Evolutionary conservation across 257 asterid species (phyloP).

Genomic region (Capsicum rhomboideum): DNA sequence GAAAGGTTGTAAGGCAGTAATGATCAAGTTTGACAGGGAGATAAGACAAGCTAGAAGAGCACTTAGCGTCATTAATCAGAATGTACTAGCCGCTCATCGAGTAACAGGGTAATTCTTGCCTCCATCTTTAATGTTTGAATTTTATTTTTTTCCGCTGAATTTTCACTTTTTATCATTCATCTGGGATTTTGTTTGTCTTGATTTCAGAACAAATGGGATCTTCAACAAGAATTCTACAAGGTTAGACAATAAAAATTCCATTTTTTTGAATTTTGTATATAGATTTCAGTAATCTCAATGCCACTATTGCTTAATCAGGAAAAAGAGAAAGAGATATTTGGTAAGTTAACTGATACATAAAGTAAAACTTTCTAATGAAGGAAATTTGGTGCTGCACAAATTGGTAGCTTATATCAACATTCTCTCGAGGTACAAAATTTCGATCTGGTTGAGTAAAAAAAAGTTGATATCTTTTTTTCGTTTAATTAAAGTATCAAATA

Average conservation of each 20-base stretch:
- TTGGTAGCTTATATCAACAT: slow-evolving; percentile 35
- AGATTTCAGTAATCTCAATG: background rate
- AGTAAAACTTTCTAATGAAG: slow-evolving; percentile 16
- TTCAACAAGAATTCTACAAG: slow-evolving; percentile 31
- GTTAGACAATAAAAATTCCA: slow-evolving; percentile 6
- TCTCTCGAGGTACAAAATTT: slow-evolving; percentile 26
- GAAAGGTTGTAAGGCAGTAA: slow-evolving; percentile 31
- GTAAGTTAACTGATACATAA: background rate
- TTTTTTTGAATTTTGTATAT: background rate
- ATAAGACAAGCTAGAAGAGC: slow-evolving; percentile 51
- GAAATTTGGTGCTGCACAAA: slow-evolving; percentile 52
- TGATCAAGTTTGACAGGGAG: slow-evolving; percentile 53
- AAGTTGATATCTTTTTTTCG: background rate
- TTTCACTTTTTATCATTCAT: background rate
- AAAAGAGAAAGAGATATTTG: background rate
- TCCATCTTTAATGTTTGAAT: slow-evolving; percentile 1
- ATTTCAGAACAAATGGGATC: slow-evolving; percentile 41
- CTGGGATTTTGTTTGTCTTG: background rate
- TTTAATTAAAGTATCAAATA: background rate
- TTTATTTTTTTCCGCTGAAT: background rate
- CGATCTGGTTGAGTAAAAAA: background rate
- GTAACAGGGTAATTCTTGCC: slow-evolving; percentile 44
- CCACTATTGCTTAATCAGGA: background rate
- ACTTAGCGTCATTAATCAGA: slow-evolving; percentile 35
- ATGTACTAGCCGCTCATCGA: slow-evolving; percentile 16